These are phyloP conservation scores for Tephrocybe sp. DNA, from an alignment of 768 basidiomycete genomes.

Conservation along the genomic window DNA sequence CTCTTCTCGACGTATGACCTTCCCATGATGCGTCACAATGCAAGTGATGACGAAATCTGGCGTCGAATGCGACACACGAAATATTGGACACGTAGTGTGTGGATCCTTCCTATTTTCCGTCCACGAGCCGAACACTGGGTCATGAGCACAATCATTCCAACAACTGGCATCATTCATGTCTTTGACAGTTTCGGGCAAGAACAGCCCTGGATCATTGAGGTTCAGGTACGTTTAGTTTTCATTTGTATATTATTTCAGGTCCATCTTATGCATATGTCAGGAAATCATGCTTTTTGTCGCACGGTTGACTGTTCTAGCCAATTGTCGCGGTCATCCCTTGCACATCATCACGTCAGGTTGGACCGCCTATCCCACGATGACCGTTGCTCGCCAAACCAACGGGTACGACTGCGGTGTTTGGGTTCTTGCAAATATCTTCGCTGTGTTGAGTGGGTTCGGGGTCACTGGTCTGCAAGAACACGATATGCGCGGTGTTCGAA, in stretches of 20 bases:
- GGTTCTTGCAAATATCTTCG: background rate
- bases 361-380: background rate
- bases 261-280: background rate
- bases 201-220: constrained; percentile 8
- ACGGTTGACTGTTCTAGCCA: background rate
- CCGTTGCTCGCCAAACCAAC: background rate
- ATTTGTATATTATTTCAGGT: background rate
- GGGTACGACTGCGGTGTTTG: background rate
- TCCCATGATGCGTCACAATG: constrained; percentile 15
- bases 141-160: constrained; percentile 22
- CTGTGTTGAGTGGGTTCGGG: background rate
- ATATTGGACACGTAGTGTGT: constrained; percentile 31
- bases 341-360: background rate
- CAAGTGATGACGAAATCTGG: constrained; percentile 22
- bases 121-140: constrained; percentile 29
- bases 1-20: background rate
- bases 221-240: background rate
- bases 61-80: constrained; percentile 1
- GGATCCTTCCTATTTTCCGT: constrained; percentile 38
- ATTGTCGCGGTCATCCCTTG: background rate
- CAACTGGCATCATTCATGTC: constrained; percentile 18
- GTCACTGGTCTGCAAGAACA: background rate
- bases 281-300: background rate
- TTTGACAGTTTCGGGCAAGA: constrained; percentile 31
- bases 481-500: background rate